Percentiles rank a stretch among this genome's conserved stretches.
Evolutionary conservation across 108 stramenopile genomes (phyloP).

Genomic region (Cyclotella sp.): DNA sequence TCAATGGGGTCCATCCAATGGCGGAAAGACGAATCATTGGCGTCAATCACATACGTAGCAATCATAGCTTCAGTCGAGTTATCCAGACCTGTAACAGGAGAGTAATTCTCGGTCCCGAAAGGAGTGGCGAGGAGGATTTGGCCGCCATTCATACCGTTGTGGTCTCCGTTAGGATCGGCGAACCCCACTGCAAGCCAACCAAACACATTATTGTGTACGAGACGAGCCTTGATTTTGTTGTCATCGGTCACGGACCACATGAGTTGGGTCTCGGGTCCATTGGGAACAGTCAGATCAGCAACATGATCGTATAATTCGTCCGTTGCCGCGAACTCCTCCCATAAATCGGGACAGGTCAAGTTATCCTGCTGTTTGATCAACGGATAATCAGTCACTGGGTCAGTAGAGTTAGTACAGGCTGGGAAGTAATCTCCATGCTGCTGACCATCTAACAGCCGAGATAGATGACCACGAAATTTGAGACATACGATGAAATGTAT

Average conservation of each 20-base stretch:
- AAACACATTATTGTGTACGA: conserved; percentile 60
- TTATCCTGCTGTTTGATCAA: conserved; percentile 38
- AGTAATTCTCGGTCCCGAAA: conserved; percentile 46
- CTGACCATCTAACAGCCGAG: conserved; percentile 4
- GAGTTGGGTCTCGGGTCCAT: conserved; percentile 37
- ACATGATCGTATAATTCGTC: conserved; percentile 29
- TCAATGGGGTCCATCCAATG: conserved; percentile 60
- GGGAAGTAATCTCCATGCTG: conserved; percentile 54
- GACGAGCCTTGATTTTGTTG: conserved; percentile 45
- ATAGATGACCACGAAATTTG: no score
- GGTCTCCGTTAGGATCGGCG: conserved; percentile 36
- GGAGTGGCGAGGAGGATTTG: conserved; percentile 58
- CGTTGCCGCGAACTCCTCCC: conserved; percentile 29
- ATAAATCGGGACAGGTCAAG: conserved; percentile 33
- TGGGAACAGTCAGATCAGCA: conserved; percentile 26
- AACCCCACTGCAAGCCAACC: conserved; percentile 63
- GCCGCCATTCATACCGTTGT: conserved; percentile 64
- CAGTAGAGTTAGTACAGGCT: conserved; percentile 44
- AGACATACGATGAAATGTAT: no score
- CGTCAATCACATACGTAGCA: conserved; percentile 56
- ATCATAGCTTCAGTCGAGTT: conserved; percentile 26
- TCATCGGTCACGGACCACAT: conserved; percentile 57
- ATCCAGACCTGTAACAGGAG: conserved; percentile 53
- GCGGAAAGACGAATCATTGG: conserved; percentile 52
- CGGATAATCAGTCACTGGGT: conserved; percentile 29